Percentiles rank a stretch among this genome's conserved stretches.
phyloP scores from a whole-genome alignment of 371 early-diverging fungal species.

The Zopfochytrium polystomum region DNA sequence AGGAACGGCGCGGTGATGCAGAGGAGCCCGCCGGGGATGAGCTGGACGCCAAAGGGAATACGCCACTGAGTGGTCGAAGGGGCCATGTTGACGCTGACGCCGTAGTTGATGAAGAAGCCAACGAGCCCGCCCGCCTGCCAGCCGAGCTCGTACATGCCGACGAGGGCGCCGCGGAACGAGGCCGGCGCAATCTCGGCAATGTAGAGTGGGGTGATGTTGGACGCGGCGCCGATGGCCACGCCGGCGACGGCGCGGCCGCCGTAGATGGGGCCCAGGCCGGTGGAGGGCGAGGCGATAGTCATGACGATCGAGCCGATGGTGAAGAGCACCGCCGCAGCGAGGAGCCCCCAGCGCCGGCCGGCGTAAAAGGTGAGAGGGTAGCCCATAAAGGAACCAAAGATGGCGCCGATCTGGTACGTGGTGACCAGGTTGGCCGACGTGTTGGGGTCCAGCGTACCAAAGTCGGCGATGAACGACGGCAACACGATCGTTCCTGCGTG shows the following conservation, averaged over 20 bases:
- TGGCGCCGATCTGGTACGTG: too few relatives aligned
- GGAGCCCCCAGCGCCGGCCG: too few relatives aligned
- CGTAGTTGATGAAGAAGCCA: too few relatives aligned
- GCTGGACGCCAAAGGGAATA: slow-evolving; percentile 72
- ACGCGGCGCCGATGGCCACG: slow-evolving; percentile 73
- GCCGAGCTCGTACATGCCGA: slow-evolving; percentile 82
- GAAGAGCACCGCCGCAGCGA: slow-evolving; percentile 21
- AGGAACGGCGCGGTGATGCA: slow-evolving; percentile 62
- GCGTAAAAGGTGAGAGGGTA: too few relatives aligned
- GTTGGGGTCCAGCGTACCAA: too few relatives aligned
- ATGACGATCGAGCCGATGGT: slow-evolving; percentile 42
- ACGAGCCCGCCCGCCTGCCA: slow-evolving; percentile 47
- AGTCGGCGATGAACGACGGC: too few relatives aligned
- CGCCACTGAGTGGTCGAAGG: slow-evolving; percentile 52
- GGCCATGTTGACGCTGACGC: slow-evolving; percentile 23
- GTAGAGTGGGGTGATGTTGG: slow-evolving; percentile 82
- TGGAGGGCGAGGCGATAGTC: slow-evolving; percentile 59
- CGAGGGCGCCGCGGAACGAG: slow-evolving; percentile 78
- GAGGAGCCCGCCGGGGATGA: slow-evolving; percentile 64
- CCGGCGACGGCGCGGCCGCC: slow-evolving; percentile 68
- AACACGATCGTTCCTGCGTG: too few relatives aligned
- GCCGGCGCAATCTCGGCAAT: slow-evolving; percentile 83
- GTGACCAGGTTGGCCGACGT: too few relatives aligned
- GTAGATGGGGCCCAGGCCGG: slow-evolving; percentile 53
- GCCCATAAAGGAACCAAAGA: too few relatives aligned